Base-by-base conservation (phyloP, 1,284 basidiomycete genomes). In the Marasmius oreades region DNA sequence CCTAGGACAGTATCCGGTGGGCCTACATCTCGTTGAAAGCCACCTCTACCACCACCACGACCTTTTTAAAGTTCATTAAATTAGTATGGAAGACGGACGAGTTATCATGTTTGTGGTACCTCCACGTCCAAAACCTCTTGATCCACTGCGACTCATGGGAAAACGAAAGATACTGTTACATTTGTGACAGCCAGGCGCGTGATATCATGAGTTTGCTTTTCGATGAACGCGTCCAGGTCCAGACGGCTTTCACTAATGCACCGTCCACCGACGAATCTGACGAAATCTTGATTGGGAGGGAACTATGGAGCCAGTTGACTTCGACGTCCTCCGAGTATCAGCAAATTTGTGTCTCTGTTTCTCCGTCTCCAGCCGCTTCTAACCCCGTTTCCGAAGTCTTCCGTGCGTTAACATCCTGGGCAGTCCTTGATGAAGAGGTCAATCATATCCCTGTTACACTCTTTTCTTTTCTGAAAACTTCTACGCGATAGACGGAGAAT, bases 1-100 rank as follows among this genome's bases (percentile, higher is more conserved):
- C 93, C 92, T 39, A 91, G 74, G 22, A 95, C 92, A 53, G 81
- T 83, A 57, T 93, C 92, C 55, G 93, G 93, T 66, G 93, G 93
- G 44, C 93, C 93, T 42, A 77, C 67, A 67, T 92, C 89, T 55
- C 88, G 78, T 60, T 84, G 81, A 66, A 85, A 88, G 58, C 87
- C 86, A 59, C 86, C 78, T 26, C 87, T 77, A 24, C 82, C 84
- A 39, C 82, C 78, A 37, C 84, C 81, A 50, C 81, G 79, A 53
- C 69, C 79, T 74, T 47, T 53, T 39, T 10, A 14, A 33, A 47
- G n/a, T n/a, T 59, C 23, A 62, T 31, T 5, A 28, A 18, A 28
- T 16, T 37, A 44, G 5, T 34, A 48, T 45, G 47, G 28, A 28
- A 39, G 44, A 28, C 24, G 8, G 52, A 39, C 31, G 33, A 45